Evolutionary conservation across 2,329 filamentous ascomycete genomes (phyloP).

Genomic region (Rugonectria rugulosa): DNA sequence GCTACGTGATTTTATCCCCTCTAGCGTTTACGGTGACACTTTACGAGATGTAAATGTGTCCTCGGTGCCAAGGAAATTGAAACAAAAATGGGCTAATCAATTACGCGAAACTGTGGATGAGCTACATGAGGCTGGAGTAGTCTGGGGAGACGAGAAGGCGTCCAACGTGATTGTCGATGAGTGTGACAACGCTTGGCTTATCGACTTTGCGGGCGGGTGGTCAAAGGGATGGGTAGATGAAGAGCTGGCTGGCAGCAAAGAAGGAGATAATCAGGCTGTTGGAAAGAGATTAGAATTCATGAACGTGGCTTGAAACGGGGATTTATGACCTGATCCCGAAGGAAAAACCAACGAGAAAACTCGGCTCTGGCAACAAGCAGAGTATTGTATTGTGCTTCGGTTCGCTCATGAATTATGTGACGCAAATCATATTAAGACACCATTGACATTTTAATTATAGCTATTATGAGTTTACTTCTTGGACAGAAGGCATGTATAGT

Average conservation of each 20-base stretch:
- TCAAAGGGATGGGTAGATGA: background rate
- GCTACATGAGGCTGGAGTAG: background rate
- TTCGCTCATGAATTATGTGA: too few species aligned
- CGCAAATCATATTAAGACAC: too few species aligned
- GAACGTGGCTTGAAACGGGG: background rate
- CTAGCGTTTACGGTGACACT: background rate
- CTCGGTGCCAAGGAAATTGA: background rate
- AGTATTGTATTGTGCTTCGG: too few species aligned
- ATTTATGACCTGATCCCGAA: too few species aligned
- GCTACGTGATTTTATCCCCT: background rate
- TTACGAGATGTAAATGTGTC: background rate
- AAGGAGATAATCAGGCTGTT: background rate
- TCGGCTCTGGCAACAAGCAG: too few species aligned
- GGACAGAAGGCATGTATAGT: too few species aligned
- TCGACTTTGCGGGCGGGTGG: slow-evolving; percentile 10
- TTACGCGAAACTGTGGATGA: background rate
- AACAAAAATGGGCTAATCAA: background rate
- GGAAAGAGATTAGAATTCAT: background rate
- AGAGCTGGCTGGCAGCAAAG: background rate
- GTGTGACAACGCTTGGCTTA: slow-evolving; percentile 8
- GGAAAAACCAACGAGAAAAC: too few species aligned
- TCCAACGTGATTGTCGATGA: slow-evolving; percentile 3
- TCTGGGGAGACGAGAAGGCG: slow-evolving; percentile 15
- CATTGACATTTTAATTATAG: too few species aligned
- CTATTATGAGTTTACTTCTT: too few species aligned